phyloP scores from a whole-genome alignment of 805 yeast genomes.

The Brettanomyces bruxellensis region DNA sequence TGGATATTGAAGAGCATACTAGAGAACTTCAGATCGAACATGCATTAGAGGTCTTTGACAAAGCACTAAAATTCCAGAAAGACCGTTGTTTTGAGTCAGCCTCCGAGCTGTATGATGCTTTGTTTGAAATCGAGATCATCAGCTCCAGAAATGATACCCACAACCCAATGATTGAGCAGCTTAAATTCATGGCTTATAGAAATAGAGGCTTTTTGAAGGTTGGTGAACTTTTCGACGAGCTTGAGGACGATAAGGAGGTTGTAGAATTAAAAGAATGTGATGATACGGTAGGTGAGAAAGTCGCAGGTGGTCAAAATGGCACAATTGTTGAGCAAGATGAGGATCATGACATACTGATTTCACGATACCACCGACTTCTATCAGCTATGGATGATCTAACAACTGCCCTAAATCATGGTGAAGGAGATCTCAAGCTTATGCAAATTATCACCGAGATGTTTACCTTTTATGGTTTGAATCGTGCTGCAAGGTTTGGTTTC shows the following conservation, averaged over 20 bases:
- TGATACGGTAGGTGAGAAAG: not conserved
- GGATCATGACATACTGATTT: slow-evolving; percentile 1
- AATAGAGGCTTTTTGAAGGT: slow-evolving; percentile 73
- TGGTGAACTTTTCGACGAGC: slow-evolving; percentile 13
- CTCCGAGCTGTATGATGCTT: slow-evolving; percentile 41
- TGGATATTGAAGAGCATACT: slow-evolving; percentile 82
- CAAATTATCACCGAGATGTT: slow-evolving; percentile 43
- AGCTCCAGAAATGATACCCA: slow-evolving; percentile 30
- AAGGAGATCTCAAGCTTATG: slow-evolving; percentile 52
- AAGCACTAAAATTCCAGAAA: slow-evolving; percentile 59
- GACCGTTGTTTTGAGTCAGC: slow-evolving; percentile 40
- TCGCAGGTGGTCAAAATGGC: not conserved
- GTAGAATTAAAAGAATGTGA: not conserved
- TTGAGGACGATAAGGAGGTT: not conserved
- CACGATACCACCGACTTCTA: slow-evolving; percentile 9
- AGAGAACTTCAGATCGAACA: slow-evolving; percentile 86
- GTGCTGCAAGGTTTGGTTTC: slow-evolving; percentile 44
- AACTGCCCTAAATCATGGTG: slow-evolving; percentile 56
- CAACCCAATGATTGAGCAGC: slow-evolving; percentile 59
- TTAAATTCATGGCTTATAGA: slow-evolving; percentile 70
- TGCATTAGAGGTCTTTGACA: slow-evolving; percentile 67
- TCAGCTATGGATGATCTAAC: slow-evolving; percentile 50
- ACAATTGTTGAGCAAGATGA: slow-evolving; percentile 9
- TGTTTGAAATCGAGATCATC: slow-evolving; percentile 65
- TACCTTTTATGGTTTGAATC: slow-evolving; percentile 34